A percentile compares a stretch with the other conserved stretches of the same genome.
phyloP scores from a whole-genome alignment of 2,329 filamentous ascomycete species.

The Aspergillus proliferans region DNA sequence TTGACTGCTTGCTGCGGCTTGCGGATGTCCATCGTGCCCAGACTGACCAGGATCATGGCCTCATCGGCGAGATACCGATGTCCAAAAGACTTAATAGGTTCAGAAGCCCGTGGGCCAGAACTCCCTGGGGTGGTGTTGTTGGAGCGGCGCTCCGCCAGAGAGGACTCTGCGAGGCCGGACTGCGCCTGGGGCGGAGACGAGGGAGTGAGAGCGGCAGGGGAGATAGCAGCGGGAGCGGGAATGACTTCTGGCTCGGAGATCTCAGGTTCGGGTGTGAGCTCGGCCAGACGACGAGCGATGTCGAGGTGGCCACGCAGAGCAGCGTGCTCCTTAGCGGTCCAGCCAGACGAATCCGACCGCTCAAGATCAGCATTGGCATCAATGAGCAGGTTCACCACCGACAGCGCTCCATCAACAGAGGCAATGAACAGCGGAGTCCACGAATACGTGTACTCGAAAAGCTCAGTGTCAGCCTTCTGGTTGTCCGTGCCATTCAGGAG shows the following conservation, averaged over 20 bases:
- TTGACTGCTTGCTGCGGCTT: constrained; percentile 75
- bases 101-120: constrained; percentile 42
- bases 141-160: constrained; percentile 39
- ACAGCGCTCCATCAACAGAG: constrained; percentile 76
- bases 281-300: constrained; percentile 65
- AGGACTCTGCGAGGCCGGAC: constrained; percentile 15
- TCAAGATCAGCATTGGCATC: constrained; percentile 70
- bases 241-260: constrained; percentile 25
- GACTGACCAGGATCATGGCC: constrained; percentile 81
- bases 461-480: constrained; percentile 69
- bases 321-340: constrained; percentile 91
- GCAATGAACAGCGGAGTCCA: constrained; percentile 97
- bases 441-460: constrained; percentile 74
- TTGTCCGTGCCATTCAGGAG: constrained; percentile 63
- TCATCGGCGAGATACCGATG: constrained; percentile 89
- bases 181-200: constrained; percentile 7
- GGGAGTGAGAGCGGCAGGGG: constrained; percentile 31
- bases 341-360: constrained; percentile 76
- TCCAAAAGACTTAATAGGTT: constrained; percentile 90
- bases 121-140: constrained; percentile 36
- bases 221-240: constrained; percentile 25
- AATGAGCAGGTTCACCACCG: constrained; percentile 69
- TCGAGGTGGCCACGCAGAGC: constrained; percentile 79
- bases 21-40: constrained; percentile 90
- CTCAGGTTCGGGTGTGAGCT: constrained; percentile 45